Evolutionary conservation across 768 basidiomycete species (phyloP), one percentile per base, ranked within the genome.

Genomic region (Scleroderma citrinum): DNA sequence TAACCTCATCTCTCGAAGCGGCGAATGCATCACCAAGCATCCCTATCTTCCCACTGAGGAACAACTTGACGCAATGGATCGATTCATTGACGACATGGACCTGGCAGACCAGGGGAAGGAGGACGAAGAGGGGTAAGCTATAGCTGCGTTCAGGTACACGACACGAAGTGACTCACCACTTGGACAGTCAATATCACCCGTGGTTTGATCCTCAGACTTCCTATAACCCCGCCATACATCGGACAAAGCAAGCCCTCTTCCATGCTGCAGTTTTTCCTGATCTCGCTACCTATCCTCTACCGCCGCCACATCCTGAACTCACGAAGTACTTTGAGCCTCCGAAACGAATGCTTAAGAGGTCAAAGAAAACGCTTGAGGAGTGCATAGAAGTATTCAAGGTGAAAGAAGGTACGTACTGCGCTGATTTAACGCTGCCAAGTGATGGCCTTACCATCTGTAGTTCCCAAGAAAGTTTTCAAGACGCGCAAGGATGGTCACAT

Each of bases 231-330:
- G 80, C 88, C 3, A 74, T 96, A 29, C 94, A 99, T 59, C 83
- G 94, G 45, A 77, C 85, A 49, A 95, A 94, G 64, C 92, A 96
- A 71, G 93, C 93, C 12, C 81, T 92, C 58, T 90, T 95, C 67
- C 94, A 96, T 60, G 78, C 78, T 44, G 92, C 92, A 2, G 76
- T 91, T 10, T 82, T 86, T 17, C 69, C 78, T 2, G 88, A 96
- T 61, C 65, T 94, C n/a, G 66, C 73, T 19, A 73, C 73, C 7
- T 74, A 90, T 48, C 91, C 92, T 0, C 75, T 95, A 8, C 84
- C 87, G 1, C 88, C 89, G 2, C 88, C 91, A 1, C 92, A 96
- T 65, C 85, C 84, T 2, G 89, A 90, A 48, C 73, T 96, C 1
- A 70, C 78, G 24, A 92, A 87, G 60, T 98, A 88, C 66, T 83